Evolutionary conservation across 192 early-diverging fungal species (phyloP), one percentile per base, ranked within the genome.

Genomic region (Dimargaris cristalligena): DNA sequence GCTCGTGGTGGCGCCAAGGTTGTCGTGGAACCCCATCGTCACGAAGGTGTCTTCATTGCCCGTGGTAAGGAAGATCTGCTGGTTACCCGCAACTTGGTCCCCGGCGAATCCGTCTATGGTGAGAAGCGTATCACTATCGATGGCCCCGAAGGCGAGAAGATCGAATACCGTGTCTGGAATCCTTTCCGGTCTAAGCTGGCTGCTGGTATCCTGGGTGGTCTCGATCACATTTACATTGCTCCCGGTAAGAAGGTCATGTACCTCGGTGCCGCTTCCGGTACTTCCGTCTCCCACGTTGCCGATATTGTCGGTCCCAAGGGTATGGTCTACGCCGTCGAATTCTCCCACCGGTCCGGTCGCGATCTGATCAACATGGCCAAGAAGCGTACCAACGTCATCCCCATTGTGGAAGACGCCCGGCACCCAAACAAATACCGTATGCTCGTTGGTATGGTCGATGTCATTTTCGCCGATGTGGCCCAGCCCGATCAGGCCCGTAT

Each of bases 341-440:
- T 99, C 78, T 97, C 96, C 61, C 94, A 97, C 82, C 85, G 95
- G 60, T 86, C 92, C 25, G 95, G 95, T 44, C 92, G 95, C 74
- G 95, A 99, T 65, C 78, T 99, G 63, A 97, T 99, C 78, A 97
- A 94, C 80, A 89, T 97, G 84, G 95, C 95, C 71, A 99, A 99
- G 85, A 99, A 99, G 84, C 89, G 94, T 63, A 97, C 92, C 67
- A 99, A 97, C 74, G 89, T 97, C 34, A 91, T 97, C 62, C 94
- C 96, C 45, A 99, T 99, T 63, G 92, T 99, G 66, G 96, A 99
- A 77, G 96, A 99, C 74, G 92, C 94, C 45, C 94, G 93, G 72
- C 89, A 97, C 77, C 96, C 96, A 58, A 89, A 99, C 76, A 99
- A 99, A 77, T 99, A 99, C 79, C 90, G 96, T 74, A 99, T 97